Percentiles rank a stretch among this genome's conserved stretches.
phyloP scores from a whole-genome alignment of 2,329 filamentous ascomycete species.

The Colletotrichum sojae region DNA sequence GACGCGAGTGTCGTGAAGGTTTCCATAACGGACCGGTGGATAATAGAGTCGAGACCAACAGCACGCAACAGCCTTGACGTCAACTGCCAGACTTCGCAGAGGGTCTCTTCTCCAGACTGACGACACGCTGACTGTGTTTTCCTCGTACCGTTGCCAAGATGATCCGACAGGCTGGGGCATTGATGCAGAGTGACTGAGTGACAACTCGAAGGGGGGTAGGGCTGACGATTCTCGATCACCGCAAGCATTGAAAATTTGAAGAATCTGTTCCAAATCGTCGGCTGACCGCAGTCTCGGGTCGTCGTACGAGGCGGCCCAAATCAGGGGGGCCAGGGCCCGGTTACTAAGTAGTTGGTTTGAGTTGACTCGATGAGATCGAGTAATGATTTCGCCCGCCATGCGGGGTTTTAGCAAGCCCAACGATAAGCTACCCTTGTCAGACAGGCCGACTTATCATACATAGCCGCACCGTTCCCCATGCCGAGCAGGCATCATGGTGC shows the following conservation, averaged over 20 bases:
- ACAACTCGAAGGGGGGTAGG: no score
- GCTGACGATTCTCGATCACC: not conserved
- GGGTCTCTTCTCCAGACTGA: constrained; percentile 13
- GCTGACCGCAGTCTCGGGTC: not conserved
- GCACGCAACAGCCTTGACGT: constrained; percentile 12
- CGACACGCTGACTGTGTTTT: not conserved
- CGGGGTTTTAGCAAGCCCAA: constrained; percentile 32
- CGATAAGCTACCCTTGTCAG: constrained; percentile 38
- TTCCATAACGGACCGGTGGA: not conserved
- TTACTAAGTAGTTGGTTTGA: constrained; percentile 4
- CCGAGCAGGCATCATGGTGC: constrained; percentile 12
- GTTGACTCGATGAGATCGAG: constrained; percentile 46
- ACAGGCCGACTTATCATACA: constrained; percentile 34
- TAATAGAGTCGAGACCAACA: not conserved
- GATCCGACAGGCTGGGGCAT: not conserved
- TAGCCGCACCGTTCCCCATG: constrained; percentile 36
- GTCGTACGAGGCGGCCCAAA: not conserved
- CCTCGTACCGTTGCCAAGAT: not conserved
- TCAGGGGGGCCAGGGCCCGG: no score
- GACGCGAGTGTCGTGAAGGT: not conserved
- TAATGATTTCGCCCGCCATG: constrained; percentile 46
- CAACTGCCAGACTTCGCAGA: not conserved
- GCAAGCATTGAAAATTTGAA: no score
- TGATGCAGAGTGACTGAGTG: not conserved
- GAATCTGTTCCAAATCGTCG: not conserved